A percentile compares a stretch with the other conserved stretches of the same genome.
Evolutionary conservation across 2,329 filamentous ascomycete genomes (phyloP).

Genomic region (Lachnellula arida): DNA sequence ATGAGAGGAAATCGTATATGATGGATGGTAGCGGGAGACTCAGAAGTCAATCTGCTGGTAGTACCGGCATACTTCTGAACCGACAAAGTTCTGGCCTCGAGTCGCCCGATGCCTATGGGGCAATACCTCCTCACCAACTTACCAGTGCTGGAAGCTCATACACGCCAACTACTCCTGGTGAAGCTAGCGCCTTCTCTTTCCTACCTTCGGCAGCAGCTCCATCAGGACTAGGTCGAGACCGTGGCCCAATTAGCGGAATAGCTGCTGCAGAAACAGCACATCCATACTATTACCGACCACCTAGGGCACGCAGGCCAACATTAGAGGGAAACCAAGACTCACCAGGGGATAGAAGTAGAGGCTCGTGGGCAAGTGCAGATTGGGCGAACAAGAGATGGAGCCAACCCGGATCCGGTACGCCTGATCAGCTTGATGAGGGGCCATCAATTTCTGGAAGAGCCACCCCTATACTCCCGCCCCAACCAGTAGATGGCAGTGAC

Average conservation of each 20-base stretch:
- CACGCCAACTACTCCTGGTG: slow-evolving; percentile 68
- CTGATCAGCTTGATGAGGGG: slow-evolving; percentile 39
- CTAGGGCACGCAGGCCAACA: slow-evolving; percentile 64
- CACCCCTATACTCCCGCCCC: slow-evolving; percentile 43
- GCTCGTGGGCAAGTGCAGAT: slow-evolving; percentile 43
- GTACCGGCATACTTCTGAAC: slow-evolving; percentile 56
- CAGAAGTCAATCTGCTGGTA: slow-evolving; percentile 58
- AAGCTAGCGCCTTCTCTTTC: slow-evolving; percentile 68
- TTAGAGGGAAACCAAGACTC: slow-evolving; percentile 40
- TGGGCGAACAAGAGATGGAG: slow-evolving; percentile 38
- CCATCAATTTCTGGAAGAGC: slow-evolving; percentile 39
- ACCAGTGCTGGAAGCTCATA: slow-evolving; percentile 58
- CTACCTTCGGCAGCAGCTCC: slow-evolving; percentile 43
- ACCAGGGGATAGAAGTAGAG: slow-evolving; percentile 38
- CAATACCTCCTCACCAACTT: slow-evolving; percentile 35
- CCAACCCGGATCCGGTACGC: slow-evolving; percentile 27
- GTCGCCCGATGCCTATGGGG: slow-evolving; percentile 41
- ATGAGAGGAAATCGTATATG: slow-evolving; percentile 58
- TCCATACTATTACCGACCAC: slow-evolving; percentile 78
- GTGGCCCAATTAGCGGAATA: slow-evolving; percentile 41
- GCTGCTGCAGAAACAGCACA: slow-evolving; percentile 55
- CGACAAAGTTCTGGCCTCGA: slow-evolving; percentile 51
- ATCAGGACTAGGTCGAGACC: slow-evolving; percentile 19
- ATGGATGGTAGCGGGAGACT: slow-evolving; percentile 44
- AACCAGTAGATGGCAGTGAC: slow-evolving; percentile 20